Evolutionary conservation across 768 basidiomycete species (phyloP), one percentile per base, ranked within the genome.

Genomic region (Mycena vitilis): DNA sequence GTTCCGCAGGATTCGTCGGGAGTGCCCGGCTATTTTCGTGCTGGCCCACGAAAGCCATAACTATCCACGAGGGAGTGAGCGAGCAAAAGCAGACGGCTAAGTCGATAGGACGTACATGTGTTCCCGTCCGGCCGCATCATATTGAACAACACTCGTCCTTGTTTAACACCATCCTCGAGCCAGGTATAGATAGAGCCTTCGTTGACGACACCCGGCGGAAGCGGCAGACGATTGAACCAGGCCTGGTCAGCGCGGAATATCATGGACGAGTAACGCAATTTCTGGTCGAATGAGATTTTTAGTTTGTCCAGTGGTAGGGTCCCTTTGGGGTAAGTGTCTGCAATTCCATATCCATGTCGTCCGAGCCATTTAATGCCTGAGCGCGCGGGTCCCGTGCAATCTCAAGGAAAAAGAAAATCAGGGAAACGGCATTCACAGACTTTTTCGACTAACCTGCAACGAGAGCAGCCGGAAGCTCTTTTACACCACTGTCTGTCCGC

Each of bases 311-410:
- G 55, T 5, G 75, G 63, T 16, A 72, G 49, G 23, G 45, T 69
- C 12, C 68, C 58, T 0, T 49, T 45, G 53, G 68, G 34, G 37
- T 62, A 54, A 34, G 36, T 57, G 6, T n/a, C 22, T 7, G 60
- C 61, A n/a, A 10, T 37, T 22, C 67, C 73, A 61, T 73, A 78
- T 25, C 72, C 71, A 10, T 72, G 67, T 23, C 61, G 68, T 25
- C 68, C 58, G 9, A 81, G 66, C 75, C 75, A 78, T 44, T 74
- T 77, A 0, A 73, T n/a, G 23, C 76, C 78, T 18, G 73, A 73
- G 25, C 73, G 69, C 5, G 75, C 65, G 20, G 74, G 66, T 2
- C 80, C 80, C 1, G 78, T 78, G 60, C 78, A 78, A 63, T 81
- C 80, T 80, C 40, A 4, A 36, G 4, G 20, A 9, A 34, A 11